Evolutionary conservation across 345 rosid species (phyloP).

Genomic region (Boechera retrofracta): DNA sequence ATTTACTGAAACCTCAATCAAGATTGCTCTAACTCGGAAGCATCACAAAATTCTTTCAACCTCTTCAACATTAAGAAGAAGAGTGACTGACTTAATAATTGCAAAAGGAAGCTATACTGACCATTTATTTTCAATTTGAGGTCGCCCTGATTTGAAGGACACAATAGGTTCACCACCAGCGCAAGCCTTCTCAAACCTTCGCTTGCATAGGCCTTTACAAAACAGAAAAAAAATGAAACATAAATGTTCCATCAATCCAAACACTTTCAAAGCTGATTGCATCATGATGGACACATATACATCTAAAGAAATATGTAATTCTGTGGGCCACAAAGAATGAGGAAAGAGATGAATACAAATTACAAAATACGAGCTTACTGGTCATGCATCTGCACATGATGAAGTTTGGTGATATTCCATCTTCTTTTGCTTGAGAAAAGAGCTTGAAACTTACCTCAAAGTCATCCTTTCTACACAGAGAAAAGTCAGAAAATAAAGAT

Average conservation of each 20-base stretch:
- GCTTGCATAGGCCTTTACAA: conserved; percentile 74
- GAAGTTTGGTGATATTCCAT: conserved; percentile 67
- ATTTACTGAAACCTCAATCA: conserved; percentile 17
- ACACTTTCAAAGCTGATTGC: conserved; percentile 3
- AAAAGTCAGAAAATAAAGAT: conserved; percentile 22
- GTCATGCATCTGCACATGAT: conserved; percentile 76
- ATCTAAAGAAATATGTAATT: conserved; percentile 1
- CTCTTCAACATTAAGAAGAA: conserved; percentile 21
- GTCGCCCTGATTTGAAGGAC: conserved; percentile 66
- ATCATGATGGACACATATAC: conserved; percentile 6
- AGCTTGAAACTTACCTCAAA: conserved; percentile 68
- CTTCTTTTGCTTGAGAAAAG: conserved; percentile 73
- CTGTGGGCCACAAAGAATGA: not conserved
- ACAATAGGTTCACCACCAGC: conserved; percentile 67
- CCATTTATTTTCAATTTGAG: conserved; percentile 82
- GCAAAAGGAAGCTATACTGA: conserved; percentile 40
- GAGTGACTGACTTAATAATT: conserved; percentile 26
- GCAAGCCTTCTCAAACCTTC: conserved; percentile 70
- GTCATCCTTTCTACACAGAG: conserved; percentile 74
- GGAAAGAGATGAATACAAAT: conserved; percentile 20
- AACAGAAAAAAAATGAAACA: not conserved
- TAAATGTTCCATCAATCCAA: conserved; percentile 1
- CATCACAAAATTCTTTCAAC: conserved; percentile 11
- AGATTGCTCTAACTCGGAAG: conserved; percentile 2
- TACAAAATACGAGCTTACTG: conserved; percentile 57